Percentiles rank a stretch among this genome's conserved stretches.
Conservation (phyloP, 2,329 filamentous ascomycete genomes). For the Aureobasidium lini region DNA sequence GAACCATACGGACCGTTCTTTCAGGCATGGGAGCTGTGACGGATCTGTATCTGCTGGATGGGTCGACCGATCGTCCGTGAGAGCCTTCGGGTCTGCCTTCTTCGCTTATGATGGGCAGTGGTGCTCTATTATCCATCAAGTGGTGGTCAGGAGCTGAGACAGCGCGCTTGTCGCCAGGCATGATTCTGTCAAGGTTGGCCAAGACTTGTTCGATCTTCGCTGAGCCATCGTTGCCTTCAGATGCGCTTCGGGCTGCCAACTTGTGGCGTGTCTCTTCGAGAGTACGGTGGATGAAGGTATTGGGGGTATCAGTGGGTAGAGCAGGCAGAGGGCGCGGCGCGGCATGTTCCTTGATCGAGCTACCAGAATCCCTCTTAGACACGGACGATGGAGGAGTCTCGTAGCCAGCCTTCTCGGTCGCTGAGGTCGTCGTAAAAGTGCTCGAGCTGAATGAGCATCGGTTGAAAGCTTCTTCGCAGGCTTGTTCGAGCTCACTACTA, state of each 20-base stretch:
- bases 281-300: conserved; percentile 47
- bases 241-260: conserved; percentile 45
- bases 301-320: conserved; percentile 40
- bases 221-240: conserved; percentile 35
- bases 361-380: conserved; percentile 24
- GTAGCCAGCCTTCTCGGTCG: conserved; percentile 33
- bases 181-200: conserved; percentile 32
- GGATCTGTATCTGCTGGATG: conserved; percentile 31
- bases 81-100: conserved; percentile 34
- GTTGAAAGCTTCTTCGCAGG: conserved; percentile 89
- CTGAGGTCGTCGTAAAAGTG: conserved; percentile 26
- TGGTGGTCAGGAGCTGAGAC: conserved; percentile 39
- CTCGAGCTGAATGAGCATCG: conserved; percentile 52
- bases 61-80: conserved; percentile 20
- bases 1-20: conserved; percentile 51
- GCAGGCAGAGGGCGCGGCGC: conserved; percentile 39
- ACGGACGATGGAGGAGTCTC: conserved; percentile 48
- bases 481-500: conserved; percentile 76
- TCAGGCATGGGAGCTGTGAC: conserved; percentile 36
- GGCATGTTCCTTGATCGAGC: conserved; percentile 26
- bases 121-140: conserved; percentile 24
- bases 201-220: conserved; percentile 54
- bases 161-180: conserved; percentile 32
- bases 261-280: conserved; percentile 52
- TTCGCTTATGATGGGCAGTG: conserved; percentile 46